phyloP scores from a whole-genome alignment of 495 filamentous ascomycete species.

The Daldinia caldariorum region DNA sequence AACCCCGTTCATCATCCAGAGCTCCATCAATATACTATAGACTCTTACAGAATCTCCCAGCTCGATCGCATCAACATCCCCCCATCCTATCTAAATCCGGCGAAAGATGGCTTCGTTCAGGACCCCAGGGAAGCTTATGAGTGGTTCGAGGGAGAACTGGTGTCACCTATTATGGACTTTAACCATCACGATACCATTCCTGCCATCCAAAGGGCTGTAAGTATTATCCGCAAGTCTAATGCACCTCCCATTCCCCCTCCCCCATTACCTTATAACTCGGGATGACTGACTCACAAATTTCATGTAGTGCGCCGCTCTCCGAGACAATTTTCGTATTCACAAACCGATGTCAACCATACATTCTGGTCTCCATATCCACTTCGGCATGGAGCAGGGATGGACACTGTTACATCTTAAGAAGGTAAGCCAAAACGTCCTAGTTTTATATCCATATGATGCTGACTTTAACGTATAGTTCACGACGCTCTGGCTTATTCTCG shows the following conservation, averaged over 20 bases:
- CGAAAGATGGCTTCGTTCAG: too few species aligned
- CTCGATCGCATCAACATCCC: background rate
- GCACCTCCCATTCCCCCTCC: background rate
- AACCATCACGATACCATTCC: constrained; percentile 1
- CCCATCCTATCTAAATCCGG: too few species aligned
- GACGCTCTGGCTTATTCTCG: constrained; percentile 25
- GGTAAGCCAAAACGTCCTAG: constrained; percentile 12
- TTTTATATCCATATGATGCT: background rate
- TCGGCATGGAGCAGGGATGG: constrained; percentile 35
- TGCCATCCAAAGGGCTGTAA: constrained; percentile 22
- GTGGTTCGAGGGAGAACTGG: constrained; percentile 34
- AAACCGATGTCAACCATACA: constrained; percentile 18
- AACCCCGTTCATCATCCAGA: too few species aligned
- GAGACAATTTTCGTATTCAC: constrained; percentile 34
- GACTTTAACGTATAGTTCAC: constrained; percentile 20
- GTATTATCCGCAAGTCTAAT: constrained; percentile 8
- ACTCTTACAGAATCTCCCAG: background rate
- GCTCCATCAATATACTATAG: too few species aligned
- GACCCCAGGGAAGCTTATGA: constrained; percentile 17
- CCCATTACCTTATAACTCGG: background rate
- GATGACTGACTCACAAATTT: constrained; percentile 10
- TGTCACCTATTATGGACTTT: constrained; percentile 34
- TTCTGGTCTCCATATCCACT: constrained; percentile 35
- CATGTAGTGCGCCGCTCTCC: constrained; percentile 26
- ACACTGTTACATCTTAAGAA: constrained; percentile 40